phyloP scores from a whole-genome alignment of 208 protist species.

The Trypanosomatidae sp. region DNA sequence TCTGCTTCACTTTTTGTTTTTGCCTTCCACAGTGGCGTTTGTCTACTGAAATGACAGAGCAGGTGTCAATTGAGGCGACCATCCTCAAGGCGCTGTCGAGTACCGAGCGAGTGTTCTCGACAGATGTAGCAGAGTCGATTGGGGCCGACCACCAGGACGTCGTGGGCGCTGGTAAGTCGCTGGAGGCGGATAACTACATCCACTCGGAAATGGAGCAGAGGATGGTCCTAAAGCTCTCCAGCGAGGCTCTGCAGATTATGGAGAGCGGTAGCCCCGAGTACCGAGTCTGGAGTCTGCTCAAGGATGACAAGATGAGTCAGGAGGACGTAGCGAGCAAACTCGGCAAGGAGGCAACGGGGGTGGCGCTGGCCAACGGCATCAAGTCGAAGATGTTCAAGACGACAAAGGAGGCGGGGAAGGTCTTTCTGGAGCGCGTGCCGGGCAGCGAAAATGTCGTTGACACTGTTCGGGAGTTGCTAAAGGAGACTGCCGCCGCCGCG shows the following conservation, averaged over 20 bases:
- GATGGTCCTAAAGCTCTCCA: conserved; percentile 70
- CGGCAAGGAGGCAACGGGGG: conserved; percentile 59
- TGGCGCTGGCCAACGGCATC: conserved; percentile 93
- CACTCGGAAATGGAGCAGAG: conserved; percentile 50
- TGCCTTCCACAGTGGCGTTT: background rate
- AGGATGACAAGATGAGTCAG: conserved; percentile 38
- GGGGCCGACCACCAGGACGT: conserved; percentile 85
- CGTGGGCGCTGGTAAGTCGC: conserved; percentile 91
- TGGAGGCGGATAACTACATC: conserved; percentile 85
- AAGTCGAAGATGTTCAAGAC: conserved; percentile 92
- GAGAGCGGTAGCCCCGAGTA: conserved; percentile 91
- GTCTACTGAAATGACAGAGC: conserved; percentile 21
- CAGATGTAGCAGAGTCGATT: conserved; percentile 52
- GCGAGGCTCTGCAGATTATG: conserved; percentile 79
- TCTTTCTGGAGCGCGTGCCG: conserved; percentile 46
- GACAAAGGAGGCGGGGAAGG: conserved; percentile 71
- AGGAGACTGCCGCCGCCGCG: conserved; percentile 22
- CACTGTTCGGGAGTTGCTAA: conserved; percentile 38
- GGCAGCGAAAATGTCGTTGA: conserved; percentile 36
- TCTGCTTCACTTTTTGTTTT: background rate
- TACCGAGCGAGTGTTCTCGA: conserved; percentile 45
- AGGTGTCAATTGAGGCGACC: conserved; percentile 29
- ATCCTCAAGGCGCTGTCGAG: conserved; percentile 49
- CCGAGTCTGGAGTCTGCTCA: conserved; percentile 61
- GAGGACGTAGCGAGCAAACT: conserved; percentile 49